phyloP scores from a whole-genome alignment of 495 filamentous ascomycete species.

The Lichenothelia convexa region DNA sequence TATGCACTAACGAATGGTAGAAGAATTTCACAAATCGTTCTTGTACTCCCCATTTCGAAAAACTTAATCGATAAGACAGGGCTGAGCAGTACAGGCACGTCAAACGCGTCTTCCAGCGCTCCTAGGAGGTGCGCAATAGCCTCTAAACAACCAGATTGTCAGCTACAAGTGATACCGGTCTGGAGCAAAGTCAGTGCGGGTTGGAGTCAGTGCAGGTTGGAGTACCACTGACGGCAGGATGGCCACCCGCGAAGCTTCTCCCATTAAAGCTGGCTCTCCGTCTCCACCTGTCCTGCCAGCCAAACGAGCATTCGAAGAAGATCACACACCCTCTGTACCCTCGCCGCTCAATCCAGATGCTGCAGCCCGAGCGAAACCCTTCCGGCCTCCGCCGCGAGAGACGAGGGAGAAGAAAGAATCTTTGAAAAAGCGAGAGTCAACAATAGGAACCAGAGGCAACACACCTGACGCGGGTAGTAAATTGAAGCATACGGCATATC shows the following conservation, averaged over 20 bases:
- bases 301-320: slow-evolving; percentile 1
- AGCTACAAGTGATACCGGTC: neutral
- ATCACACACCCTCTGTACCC: slow-evolving; percentile 19
- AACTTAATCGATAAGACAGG: neutral
- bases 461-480: slow-evolving; percentile 12
- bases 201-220: neutral
- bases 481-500: slow-evolving; percentile 11
- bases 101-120: too few relatives aligned
- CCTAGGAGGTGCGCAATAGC: too few relatives aligned
- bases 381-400: slow-evolving; percentile 17
- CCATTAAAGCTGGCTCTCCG: neutral
- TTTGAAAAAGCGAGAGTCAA: slow-evolving; percentile 25
- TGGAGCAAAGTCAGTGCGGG: neutral
- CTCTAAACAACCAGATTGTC: neutral
- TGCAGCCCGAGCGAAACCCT: slow-evolving; percentile 10
- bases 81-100: neutral
- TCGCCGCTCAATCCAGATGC: slow-evolving; percentile 23
- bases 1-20: neutral
- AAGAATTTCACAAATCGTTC: too few relatives aligned
- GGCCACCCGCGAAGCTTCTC: neutral
- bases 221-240: neutral
- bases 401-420: slow-evolving; percentile 25
- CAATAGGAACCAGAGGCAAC: slow-evolving; percentile 10
- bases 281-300: neutral
- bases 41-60: neutral